These are phyloP conservation scores for Grifola frondosa DNA, from an alignment of 1,284 basidiomycete genomes.

Conservation along the genomic window DNA sequence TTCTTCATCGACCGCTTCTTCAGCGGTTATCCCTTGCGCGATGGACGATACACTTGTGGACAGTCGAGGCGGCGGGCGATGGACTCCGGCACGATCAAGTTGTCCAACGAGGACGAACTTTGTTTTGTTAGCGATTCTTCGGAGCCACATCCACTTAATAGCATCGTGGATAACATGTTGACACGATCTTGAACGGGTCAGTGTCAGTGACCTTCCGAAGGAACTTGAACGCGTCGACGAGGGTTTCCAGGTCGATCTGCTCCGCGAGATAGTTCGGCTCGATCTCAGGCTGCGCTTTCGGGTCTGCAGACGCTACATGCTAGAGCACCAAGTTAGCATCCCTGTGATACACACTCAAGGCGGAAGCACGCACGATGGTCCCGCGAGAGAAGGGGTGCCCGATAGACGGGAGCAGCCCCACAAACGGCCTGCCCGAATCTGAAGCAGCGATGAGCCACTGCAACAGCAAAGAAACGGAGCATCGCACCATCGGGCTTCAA, in stretches of 20 bases:
- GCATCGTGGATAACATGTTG: too few relatives aligned
- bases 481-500: neutral
- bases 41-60: neutral
- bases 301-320: constrained; percentile 34
- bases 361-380: constrained; percentile 26
- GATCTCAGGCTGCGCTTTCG: constrained; percentile 34
- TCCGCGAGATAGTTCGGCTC: constrained; percentile 43
- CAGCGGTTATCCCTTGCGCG: neutral
- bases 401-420: constrained; percentile 3
- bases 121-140: too few relatives aligned
- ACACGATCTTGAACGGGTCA: constrained; percentile 2
- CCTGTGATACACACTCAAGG: neutral
- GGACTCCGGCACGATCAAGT: too few relatives aligned
- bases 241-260: constrained; percentile 32
- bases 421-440: constrained; percentile 22
- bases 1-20: constrained; percentile 2
- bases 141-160: too few relatives aligned
- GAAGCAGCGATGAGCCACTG: constrained; percentile 7
- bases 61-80: too few relatives aligned
- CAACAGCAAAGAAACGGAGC: neutral
- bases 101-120: too few relatives aligned
- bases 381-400: constrained; percentile 29
- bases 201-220: constrained; percentile 12
- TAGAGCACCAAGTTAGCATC: constrained; percentile 1
- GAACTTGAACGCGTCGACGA: constrained; percentile 40